Conservation (phyloP, 2,329 filamentous ascomycete genomes). For the Teratosphaeria gauchensis region DNA sequence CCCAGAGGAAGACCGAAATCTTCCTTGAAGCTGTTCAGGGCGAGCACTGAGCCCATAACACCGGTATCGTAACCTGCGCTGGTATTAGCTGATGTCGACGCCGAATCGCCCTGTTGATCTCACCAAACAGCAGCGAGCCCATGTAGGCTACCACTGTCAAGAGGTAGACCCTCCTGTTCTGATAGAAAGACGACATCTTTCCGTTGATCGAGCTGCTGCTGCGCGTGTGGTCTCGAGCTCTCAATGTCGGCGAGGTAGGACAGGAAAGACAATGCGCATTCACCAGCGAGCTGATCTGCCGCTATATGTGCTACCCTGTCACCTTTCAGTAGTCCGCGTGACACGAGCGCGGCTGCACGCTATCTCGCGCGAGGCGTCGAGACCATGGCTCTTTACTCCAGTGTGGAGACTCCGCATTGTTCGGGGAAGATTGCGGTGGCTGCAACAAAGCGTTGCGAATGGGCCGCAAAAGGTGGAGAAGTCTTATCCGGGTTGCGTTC, state of each 20-base stretch:
- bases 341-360: background rate
- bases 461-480: no score
- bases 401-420: background rate
- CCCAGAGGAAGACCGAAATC: slow-evolving; percentile 24
- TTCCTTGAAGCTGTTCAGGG: slow-evolving; percentile 47
- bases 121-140: slow-evolving; percentile 35
- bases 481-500: background rate
- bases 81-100: background rate
- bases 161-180: slow-evolving; percentile 37
- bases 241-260: background rate
- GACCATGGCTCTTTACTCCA: background rate
- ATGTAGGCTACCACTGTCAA: slow-evolving; percentile 35
- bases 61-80: slow-evolving; percentile 43
- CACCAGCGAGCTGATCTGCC: background rate
- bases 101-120: background rate
- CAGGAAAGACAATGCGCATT: background rate
- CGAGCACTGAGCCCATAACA: slow-evolving; percentile 57
- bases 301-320: background rate
- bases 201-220: background rate
- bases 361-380: background rate
- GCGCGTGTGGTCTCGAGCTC: background rate
- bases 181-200: slow-evolving; percentile 16
- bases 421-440: background rate
- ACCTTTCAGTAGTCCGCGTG: background rate
- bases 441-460: no score